Percentiles rank a stretch among this genome's conserved stretches.
These are phyloP conservation scores for Agastache rugosa DNA, from an alignment of 257 asterid species.

Conservation along the genomic window DNA sequence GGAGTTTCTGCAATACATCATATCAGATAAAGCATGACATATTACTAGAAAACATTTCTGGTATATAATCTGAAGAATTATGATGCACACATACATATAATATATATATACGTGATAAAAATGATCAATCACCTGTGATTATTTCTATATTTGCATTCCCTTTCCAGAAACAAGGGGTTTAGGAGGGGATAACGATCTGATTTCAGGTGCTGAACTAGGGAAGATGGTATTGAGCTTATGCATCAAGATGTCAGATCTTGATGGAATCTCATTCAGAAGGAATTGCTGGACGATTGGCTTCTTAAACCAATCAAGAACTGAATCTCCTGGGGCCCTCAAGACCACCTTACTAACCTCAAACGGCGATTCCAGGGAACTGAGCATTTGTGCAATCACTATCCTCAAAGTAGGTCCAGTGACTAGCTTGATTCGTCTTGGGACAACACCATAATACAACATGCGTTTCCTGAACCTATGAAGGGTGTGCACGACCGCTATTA, in stretches of 20 bases:
- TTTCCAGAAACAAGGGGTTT: conserved; percentile 69
- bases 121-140: conserved; percentile 30
- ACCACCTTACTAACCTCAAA: conserved; percentile 98
- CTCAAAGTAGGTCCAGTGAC: conserved; percentile 96
- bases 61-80: conserved; percentile 10
- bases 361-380: conserved; percentile 83
- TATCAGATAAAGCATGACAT: conserved; percentile 14
- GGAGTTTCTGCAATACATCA: background rate
- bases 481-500: conserved; percentile 89
- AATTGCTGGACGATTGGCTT: conserved; percentile 96
- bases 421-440: conserved; percentile 88
- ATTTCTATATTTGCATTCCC: conserved; percentile 44
- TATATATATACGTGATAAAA: conserved; percentile 14
- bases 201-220: conserved; percentile 97
- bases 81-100: conserved; percentile 18
- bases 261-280: conserved; percentile 93
- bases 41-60: background rate
- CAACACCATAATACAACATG: conserved; percentile 93
- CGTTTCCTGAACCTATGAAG: conserved; percentile 98
- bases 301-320: conserved; percentile 94
- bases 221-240: conserved; percentile 86
- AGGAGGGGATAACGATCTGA: conserved; percentile 88
- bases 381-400: conserved; percentile 83
- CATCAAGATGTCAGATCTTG: conserved; percentile 95
- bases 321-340: conserved; percentile 94